Conservation (phyloP, 1,139 yeast genomes). For the Debaryomycetaceae sp. region DNA sequence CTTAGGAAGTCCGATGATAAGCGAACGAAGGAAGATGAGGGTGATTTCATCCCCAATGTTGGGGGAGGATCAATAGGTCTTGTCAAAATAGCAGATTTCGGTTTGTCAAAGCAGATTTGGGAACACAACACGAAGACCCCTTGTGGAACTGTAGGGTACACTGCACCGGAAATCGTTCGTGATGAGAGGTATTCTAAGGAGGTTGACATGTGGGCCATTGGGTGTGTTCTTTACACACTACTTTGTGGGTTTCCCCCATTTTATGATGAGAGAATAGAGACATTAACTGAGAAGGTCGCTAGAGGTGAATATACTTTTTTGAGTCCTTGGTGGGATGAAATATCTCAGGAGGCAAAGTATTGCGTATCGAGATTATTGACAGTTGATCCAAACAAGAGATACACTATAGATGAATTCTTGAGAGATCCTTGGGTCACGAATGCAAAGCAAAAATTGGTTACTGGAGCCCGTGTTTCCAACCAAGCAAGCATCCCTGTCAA, state of each 20-base stretch:
- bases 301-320: conserved; percentile 55
- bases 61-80: conserved; percentile 54
- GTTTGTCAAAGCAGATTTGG: conserved; percentile 55
- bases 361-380: conserved; percentile 75
- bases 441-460: conserved; percentile 5
- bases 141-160: conserved; percentile 62
- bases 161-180: conserved; percentile 60
- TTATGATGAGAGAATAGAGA: conserved; percentile 54
- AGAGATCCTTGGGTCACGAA: conserved; percentile 79
- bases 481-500: conserved; percentile 14
- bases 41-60: conserved; percentile 41
- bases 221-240: conserved; percentile 58
- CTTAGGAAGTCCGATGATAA: conserved; percentile 48
- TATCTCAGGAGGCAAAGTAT: conserved; percentile 50
- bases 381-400: conserved; percentile 76
- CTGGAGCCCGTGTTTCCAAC: neutral
- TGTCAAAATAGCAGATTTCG: conserved; percentile 57
- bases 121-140: conserved; percentile 59
- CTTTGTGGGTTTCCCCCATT: conserved; percentile 64
- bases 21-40: conserved; percentile 48
- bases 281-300: conserved; percentile 57
- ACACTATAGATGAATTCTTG: conserved; percentile 73
- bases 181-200: conserved; percentile 58
- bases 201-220: conserved; percentile 65
- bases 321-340: conserved; percentile 66